Base-by-base conservation (phyloP, 495 filamentous ascomycete species). In the Penicillium malachiteum region DNA sequence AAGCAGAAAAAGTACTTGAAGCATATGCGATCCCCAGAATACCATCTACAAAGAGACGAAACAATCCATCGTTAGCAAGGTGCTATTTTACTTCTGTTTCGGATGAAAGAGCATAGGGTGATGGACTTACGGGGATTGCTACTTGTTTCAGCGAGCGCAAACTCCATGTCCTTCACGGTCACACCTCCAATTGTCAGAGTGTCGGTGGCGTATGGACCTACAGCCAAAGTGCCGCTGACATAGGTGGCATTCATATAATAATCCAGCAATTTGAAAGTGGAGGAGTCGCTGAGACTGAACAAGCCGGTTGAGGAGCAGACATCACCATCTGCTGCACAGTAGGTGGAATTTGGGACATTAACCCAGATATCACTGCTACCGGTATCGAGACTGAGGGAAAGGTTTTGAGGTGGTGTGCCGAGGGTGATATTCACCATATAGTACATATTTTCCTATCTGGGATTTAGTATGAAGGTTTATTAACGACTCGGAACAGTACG, bases 21-120 rank as follows among this genome's bases (percentile, higher is more conserved):
- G 76, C 59, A 62, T 94, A 96, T 11, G 91, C 91, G 55, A 96
- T 88, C 34, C 92, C 92, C 42, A 96, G 76, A 32, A 96, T 92
- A 41, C 91, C 90, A 64, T 91, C 83, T 32, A 65, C 45, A 54
- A 32, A 56, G 11, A 12, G 31, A 26, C 38, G 30, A 43, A 39
- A 26, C 13, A 14, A 8, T 48, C 12, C 13, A 30, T 12, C 4
- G n/a, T 48, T 48, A 48, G 46, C 46, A 33, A 48, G 17, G 30
- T 31, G 46, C 32, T 14, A 14, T 5, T n/a, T 37, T n/a, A 5
- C 8, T 33, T 7, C 17, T 18, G 3, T 38, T 17, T 3, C 21
- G 21, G 21, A 4, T 26, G 21, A 26, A 26, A 26, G 4, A 26
- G 21, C 21, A 26, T n/a, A 26, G 1, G 21, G 4, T 26, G 21